Evolutionary conservation across 495 filamentous ascomycete genomes (phyloP).

Genomic region (Podospora appendiculata): DNA sequence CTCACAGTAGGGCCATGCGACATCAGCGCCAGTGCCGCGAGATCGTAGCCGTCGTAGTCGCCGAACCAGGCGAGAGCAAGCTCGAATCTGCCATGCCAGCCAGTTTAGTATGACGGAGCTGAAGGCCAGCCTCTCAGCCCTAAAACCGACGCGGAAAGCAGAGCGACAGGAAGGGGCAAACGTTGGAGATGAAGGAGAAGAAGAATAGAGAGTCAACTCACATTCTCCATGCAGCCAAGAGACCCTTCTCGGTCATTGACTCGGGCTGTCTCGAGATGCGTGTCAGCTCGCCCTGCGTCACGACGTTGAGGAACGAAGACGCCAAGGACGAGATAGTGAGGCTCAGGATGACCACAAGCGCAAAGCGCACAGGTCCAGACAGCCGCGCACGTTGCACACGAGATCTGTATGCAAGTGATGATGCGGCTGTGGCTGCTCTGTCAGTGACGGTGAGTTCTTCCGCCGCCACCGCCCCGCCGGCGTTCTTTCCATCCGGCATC

Average conservation of each 20-base stretch:
- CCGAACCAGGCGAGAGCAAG: slow-evolving; percentile 63
- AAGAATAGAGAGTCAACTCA: slow-evolving; percentile 22
- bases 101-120: slow-evolving; percentile 22
- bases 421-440: slow-evolving; percentile 1
- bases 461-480: slow-evolving; percentile 6
- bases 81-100: slow-evolving; percentile 41
- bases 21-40: slow-evolving; percentile 57
- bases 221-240: slow-evolving; percentile 58
- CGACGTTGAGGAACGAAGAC: slow-evolving; percentile 44
- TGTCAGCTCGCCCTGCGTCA: slow-evolving; percentile 49
- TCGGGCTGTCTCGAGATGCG: slow-evolving; percentile 52
- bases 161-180: not conserved
- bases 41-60: slow-evolving; percentile 65
- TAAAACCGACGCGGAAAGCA: slow-evolving; percentile 3
- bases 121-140: slow-evolving; percentile 16
- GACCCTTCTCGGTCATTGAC: slow-evolving; percentile 52
- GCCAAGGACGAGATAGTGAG: slow-evolving; percentile 49
- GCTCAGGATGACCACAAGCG: slow-evolving; percentile 56
- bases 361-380: slow-evolving; percentile 51
- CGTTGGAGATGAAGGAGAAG: not conserved
- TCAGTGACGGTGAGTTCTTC: slow-evolving; percentile 4
- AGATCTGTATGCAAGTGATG: not conserved
- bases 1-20: slow-evolving; percentile 61
- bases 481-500: slow-evolving; percentile 9
- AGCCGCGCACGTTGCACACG: slow-evolving; percentile 16